Conservation (phyloP, 1,284 basidiomycete genomes). For the Puccinia horiana region DNA sequence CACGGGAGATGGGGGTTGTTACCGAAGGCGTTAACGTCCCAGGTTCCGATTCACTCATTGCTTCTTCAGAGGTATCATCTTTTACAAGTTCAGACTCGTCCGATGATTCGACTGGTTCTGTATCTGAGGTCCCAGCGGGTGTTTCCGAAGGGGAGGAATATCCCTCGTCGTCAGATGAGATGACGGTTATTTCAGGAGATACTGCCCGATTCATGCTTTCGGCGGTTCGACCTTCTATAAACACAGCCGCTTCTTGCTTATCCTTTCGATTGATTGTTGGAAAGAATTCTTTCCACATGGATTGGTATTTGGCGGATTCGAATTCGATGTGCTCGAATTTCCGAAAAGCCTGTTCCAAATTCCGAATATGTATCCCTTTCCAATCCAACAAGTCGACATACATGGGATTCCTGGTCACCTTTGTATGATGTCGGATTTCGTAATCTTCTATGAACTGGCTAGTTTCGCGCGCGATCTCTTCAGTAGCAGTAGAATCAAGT, state of each 20-base stretch:
- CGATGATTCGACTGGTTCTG: neutral
- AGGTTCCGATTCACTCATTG: neutral
- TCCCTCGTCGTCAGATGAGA: neutral
- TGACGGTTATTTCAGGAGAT: neutral
- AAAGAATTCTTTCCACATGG: constrained; percentile 11
- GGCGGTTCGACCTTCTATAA: neutral
- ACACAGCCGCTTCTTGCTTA: constrained; percentile 8
- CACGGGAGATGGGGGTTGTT: neutral
- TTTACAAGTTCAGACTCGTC: neutral
- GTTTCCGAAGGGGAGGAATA: neutral
- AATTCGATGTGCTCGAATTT: constrained; percentile 3
- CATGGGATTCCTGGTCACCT: neutral
- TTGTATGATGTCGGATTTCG: neutral
- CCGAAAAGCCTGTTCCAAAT: neutral
- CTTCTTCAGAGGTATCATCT: neutral
- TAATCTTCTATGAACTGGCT: neutral
- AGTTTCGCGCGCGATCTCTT: neutral
- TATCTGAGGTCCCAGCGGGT: neutral
- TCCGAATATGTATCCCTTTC: neutral
- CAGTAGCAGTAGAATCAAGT: neutral
- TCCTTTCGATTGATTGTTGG: neutral
- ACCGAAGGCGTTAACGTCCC: neutral
- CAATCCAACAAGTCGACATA: constrained; percentile 13
- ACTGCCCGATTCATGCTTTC: neutral
- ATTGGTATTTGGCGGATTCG: neutral